These are phyloP conservation scores for Eucalyptus polybractea DNA, from an alignment of 345 rosid genomes.

Conservation along the genomic window DNA sequence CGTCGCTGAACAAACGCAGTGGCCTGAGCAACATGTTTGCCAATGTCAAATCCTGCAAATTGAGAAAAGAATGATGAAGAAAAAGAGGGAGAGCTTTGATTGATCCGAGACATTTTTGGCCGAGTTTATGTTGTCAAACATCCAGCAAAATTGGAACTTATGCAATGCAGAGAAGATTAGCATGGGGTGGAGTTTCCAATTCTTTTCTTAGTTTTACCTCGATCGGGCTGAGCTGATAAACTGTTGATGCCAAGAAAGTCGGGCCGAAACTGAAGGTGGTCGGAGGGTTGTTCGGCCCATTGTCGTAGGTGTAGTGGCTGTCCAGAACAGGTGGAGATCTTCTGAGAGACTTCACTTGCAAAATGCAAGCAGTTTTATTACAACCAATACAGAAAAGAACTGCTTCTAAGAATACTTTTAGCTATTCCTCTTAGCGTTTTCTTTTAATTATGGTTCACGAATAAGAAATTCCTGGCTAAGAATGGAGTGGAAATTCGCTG, in stretches of 20 bases:
- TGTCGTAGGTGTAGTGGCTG: slow-evolving; percentile 11
- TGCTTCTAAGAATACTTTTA: background rate
- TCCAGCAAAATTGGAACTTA: background rate
- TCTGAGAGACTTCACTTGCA: slow-evolving; percentile 6
- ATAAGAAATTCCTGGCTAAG: background rate
- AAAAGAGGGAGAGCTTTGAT: background rate
- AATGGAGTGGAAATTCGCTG: background rate
- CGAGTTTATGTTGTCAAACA: background rate
- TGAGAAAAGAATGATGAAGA: background rate
- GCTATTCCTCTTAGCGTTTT: background rate
- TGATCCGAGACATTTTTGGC: background rate
- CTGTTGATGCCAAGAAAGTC: background rate
- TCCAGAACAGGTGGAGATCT: slow-evolving; percentile 19
- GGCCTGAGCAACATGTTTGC: slow-evolving; percentile 35
- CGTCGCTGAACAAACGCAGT: slow-evolving; percentile 10
- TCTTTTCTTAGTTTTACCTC: slow-evolving; percentile 11
- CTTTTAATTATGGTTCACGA: background rate
- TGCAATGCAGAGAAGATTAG: background rate
- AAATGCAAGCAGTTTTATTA: background rate
- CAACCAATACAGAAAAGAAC: background rate
- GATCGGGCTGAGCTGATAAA: slow-evolving; percentile 42
- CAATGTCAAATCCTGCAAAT: slow-evolving; percentile 27
- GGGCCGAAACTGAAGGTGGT: slow-evolving; percentile 31
- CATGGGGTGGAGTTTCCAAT: background rate
- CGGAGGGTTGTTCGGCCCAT: slow-evolving; percentile 32